Percentiles rank a stretch among this genome's conserved stretches.
phyloP scores from a whole-genome alignment of 73 alveolate species.

The Symbiodinium pilosum region DNA sequence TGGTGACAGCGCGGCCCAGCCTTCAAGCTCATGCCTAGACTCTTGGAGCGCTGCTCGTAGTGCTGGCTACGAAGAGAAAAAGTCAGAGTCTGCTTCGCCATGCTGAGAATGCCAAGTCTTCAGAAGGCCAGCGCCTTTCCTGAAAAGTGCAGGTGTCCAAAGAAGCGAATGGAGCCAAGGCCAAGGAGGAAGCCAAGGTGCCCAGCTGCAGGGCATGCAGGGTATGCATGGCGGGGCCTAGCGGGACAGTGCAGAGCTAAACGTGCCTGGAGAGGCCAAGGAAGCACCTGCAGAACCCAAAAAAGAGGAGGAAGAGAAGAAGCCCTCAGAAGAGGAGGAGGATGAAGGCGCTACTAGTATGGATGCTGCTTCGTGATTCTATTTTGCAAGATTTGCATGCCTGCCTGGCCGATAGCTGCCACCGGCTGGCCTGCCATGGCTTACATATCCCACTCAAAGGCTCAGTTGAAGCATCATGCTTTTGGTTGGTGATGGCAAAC shows the following conservation, averaged over 20 bases:
- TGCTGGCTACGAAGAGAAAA: too few relatives aligned
- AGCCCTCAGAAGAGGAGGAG: conserved; percentile 2
- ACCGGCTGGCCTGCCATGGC: too few relatives aligned
- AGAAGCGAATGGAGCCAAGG: not conserved
- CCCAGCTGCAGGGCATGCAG: too few relatives aligned
- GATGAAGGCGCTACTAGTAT: not conserved
- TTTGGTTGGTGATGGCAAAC: too few relatives aligned
- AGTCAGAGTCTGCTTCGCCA: too few relatives aligned
- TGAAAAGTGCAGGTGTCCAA: not conserved
- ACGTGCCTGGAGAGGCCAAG: conserved; percentile 1
- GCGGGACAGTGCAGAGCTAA: not conserved
- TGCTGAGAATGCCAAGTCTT: too few relatives aligned
- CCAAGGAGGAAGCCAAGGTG: conserved; percentile 7
- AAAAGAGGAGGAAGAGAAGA: conserved; percentile 22
- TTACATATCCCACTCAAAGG: too few relatives aligned
- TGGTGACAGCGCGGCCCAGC: too few relatives aligned
- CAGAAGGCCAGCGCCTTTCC: not conserved
- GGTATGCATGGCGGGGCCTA: not conserved
- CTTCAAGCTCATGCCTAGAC: too few relatives aligned
- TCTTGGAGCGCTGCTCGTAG: too few relatives aligned
- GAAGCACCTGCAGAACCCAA: conserved; percentile 15
- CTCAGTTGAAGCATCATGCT: too few relatives aligned
- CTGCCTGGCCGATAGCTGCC: too few relatives aligned
- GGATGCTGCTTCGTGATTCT: not conserved
- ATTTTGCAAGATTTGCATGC: not conserved